A percentile compares a stretch with the other conserved stretches of the same genome.
These are phyloP conservation scores for Thelonectria blattea DNA, from an alignment of 2,329 filamentous ascomycete genomes.

Conservation along the genomic window DNA sequence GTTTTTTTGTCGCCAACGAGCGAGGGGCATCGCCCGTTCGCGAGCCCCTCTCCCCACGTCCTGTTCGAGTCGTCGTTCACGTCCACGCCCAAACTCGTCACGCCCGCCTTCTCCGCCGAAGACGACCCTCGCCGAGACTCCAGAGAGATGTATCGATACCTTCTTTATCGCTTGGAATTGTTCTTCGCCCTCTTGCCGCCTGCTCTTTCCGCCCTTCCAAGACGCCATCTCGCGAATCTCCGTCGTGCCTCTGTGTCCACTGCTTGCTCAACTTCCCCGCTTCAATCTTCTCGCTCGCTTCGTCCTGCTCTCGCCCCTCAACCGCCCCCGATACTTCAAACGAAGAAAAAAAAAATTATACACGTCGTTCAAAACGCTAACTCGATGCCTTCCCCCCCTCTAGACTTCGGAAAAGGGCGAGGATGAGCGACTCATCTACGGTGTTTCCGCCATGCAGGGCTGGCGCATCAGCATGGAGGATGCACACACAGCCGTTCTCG, in stretches of 20 bases:
- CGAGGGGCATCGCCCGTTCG: slow-evolving; percentile 34
- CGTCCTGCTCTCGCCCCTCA: slow-evolving; percentile 6
- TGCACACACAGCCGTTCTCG: slow-evolving; percentile 86
- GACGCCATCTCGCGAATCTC: background rate
- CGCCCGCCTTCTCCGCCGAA: background rate
- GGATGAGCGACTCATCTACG: slow-evolving; percentile 92
- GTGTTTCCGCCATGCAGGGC: slow-evolving; percentile 98
- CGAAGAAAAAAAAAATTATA: slow-evolving; percentile 1
- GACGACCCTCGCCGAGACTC: slow-evolving; percentile 9
- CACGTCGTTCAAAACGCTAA: slow-evolving; percentile 36
- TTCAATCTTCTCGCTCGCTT: slow-evolving; percentile 12
- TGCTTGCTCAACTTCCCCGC: slow-evolving; percentile 21
- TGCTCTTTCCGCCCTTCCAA: background rate
- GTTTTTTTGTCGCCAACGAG: slow-evolving; percentile 29
- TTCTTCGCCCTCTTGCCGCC: slow-evolving; percentile 13
- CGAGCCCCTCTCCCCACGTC: slow-evolving; percentile 33
- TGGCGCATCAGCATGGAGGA: slow-evolving; percentile 99
- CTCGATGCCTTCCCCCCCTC: slow-evolving; percentile 19
- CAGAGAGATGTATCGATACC: slow-evolving; percentile 3
- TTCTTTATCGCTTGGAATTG: slow-evolving; percentile 16
- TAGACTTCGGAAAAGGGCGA: slow-evolving; percentile 88
- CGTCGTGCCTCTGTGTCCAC: slow-evolving; percentile 1
- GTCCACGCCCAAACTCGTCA: background rate
- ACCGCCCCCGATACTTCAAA: slow-evolving; percentile 23
- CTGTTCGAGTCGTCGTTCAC: background rate